Evolutionary conservation across 2,329 filamentous ascomycete genomes (phyloP), one percentile per base, ranked within the genome.

Genomic region (Acrocalymma vagum): DNA sequence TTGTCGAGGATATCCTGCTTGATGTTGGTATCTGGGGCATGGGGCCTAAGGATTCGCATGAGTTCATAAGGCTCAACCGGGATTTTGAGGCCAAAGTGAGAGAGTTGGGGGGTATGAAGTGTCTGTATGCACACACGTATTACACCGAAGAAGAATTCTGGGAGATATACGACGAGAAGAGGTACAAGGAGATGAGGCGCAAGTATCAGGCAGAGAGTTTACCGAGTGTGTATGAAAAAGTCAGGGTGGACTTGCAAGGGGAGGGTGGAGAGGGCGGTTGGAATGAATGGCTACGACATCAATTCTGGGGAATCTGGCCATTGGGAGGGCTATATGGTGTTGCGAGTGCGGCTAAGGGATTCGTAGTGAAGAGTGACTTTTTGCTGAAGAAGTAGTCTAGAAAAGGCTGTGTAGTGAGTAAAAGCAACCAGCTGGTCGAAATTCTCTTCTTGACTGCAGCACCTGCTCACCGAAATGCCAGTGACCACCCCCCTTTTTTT

Each of bases 91-190:
- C 75, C 18, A 87, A 87, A 61, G 79, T 93, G 1, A 74, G 76
- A 30, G 77, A 83, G 54, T 78, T 95, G 1, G 83, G 85, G 21
- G 90, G 90, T 7, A 83, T 87, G 76, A 95, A 95, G 74, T 95
- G 89, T 84, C 75, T 95, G 14, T 95, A 95, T 69, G 90, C 90
- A 4, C 88, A 93, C 62, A 87, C 88, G 0, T 95, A 91, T 73
- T 95, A 94, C 67, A 79, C 81, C 13, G 81, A 88, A 63, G 71
- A 78, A 1, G 83, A 88, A 62, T 90, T 89, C 64, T 88, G 86
- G 85, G 61, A 72, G 18, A 76, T 85, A 36, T 88, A 89, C 64
- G 76, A 82, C 35, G 69, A 74, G 31, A 62, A 66, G 15, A 83
- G 78, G 78, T 90, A 90, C 65, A 78, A 85, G 32, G 74, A 60